Base-by-base conservation (phyloP, 108 stramenopile genomes). In the Thalassiosira profunda region DNA sequence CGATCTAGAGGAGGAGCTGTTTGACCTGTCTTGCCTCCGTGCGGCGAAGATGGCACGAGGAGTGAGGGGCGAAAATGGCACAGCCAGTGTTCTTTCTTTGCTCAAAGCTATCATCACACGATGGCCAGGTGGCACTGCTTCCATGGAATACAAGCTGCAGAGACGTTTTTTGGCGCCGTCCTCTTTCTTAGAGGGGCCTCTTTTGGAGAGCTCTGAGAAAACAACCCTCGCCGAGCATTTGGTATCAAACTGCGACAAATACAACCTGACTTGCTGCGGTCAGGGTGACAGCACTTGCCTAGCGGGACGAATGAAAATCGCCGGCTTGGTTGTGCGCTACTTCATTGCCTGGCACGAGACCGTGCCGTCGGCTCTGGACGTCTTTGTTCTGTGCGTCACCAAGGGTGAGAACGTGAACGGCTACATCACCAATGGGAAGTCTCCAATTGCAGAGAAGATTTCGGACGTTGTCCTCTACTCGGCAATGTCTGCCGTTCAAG, bases 281-380 rank as follows among this genome's bases (percentile, higher is more conserved):
- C 35, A 18, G 24, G 71, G 44, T 17, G 48, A 55, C 1, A 53
- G 57, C 2, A 57, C 42, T 31, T 76, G 59, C 34, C 61, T 46
- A 17, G 18, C 15, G 28, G 66, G 66, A 6, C 55, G 43, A 45
- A 23, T 63, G 40, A 67, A 76, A 36, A 28, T 76, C 44, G 66
- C 46, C n/a, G 74, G 60, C 9, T 76, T 67, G 30, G 31, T 54
- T 33, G 67, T 70, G 29, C 30, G 66, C 46, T 70, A 56, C 40
- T 78, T 78, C 48, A 60, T 78, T 15, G 43, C 76, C 25, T 70
- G 68, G 69, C 76, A 78, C 30, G 76, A 78, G 52, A 44, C 68
- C 21, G 42, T 78, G 15, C 56, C 65, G 6, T 49, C 56, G 3
- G 68, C 69, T 4, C 56, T 78, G 6, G 76, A 70, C 37, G 29